phyloP scores from a whole-genome alignment of 805 yeast species.

The Teunomyces kruisii region DNA sequence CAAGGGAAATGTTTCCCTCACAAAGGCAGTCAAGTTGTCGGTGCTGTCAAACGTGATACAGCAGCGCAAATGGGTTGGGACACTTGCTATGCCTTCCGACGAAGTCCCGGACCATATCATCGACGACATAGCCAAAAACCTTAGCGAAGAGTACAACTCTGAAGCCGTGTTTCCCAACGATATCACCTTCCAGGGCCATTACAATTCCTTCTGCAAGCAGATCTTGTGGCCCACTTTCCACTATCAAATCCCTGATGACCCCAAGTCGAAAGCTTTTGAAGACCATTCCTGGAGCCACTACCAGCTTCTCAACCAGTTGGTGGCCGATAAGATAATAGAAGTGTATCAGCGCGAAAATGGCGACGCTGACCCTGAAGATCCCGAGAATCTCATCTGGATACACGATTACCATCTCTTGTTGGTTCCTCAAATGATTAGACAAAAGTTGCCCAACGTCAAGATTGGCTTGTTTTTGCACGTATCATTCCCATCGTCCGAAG shows the following conservation, averaged over 20 bases:
- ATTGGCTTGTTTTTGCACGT: constrained; percentile 93
- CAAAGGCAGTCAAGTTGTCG: constrained; percentile 76
- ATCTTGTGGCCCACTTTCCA: constrained; percentile 94
- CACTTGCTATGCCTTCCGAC: constrained; percentile 89
- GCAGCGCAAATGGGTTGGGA: constrained; percentile 77
- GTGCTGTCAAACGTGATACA: constrained; percentile 31
- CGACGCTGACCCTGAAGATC: constrained; percentile 32
- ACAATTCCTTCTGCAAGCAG: constrained; percentile 88
- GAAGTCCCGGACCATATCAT: constrained; percentile 60
- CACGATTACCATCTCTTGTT: constrained; percentile 91
- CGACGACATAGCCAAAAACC: constrained; percentile 47
- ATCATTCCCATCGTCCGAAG: constrained; percentile 94
- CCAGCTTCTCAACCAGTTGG: constrained; percentile 65
- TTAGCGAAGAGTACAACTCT: constrained; percentile 52
- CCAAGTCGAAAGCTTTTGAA: constrained; percentile 90
- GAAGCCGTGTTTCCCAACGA: constrained; percentile 75
- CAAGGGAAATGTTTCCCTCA: constrained; percentile 85
- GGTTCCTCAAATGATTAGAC: constrained; percentile 81
- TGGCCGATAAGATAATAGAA: constrained; percentile 74
- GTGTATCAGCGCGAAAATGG: constrained; percentile 52
- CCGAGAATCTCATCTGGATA: constrained; percentile 78
- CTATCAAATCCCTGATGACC: constrained; percentile 94
- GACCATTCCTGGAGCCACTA: constrained; percentile 93
- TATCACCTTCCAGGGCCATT: constrained; percentile 83
- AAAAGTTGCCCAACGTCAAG: constrained; percentile 72